Evolutionary conservation across 2,329 filamentous ascomycete species (phyloP).

Genomic region (Trichoderma sp.): DNA sequence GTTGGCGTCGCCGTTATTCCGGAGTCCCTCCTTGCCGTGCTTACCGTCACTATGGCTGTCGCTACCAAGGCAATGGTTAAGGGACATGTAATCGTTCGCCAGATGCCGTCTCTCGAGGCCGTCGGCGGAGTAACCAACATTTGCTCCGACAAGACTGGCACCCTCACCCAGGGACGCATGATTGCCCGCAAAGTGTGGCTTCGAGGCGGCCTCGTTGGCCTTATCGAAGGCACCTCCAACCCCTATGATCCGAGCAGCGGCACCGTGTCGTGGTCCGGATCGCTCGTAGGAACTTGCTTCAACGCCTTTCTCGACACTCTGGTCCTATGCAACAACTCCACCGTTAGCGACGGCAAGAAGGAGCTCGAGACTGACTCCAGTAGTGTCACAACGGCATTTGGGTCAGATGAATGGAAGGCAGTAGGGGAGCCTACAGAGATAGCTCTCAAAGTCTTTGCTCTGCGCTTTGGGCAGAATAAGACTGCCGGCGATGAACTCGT

Average conservation of each 20-base stretch:
- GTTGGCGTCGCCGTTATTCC: slow-evolving; percentile 65
- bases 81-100: slow-evolving; percentile 65
- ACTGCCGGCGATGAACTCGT: slow-evolving; percentile 49
- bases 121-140: slow-evolving; percentile 70
- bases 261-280: slow-evolving; percentile 47
- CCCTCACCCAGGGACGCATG: slow-evolving; percentile 67
- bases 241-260: slow-evolving; percentile 64
- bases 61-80: slow-evolving; percentile 66
- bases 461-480: slow-evolving; percentile 62
- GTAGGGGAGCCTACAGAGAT: slow-evolving; percentile 72
- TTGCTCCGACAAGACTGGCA: slow-evolving; percentile 72
- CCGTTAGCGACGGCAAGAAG: slow-evolving; percentile 50
- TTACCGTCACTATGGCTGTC: slow-evolving; percentile 71
- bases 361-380: slow-evolving; percentile 49
- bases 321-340: slow-evolving; percentile 63
- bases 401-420: slow-evolving; percentile 54
- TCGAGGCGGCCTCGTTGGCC: slow-evolving; percentile 52
- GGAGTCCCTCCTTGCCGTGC: slow-evolving; percentile 66
- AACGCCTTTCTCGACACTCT: slow-evolving; percentile 55
- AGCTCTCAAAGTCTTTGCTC: slow-evolving; percentile 71
- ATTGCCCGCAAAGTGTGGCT: slow-evolving; percentile 65
- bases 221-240: slow-evolving; percentile 56
- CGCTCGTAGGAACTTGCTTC: slow-evolving; percentile 43
- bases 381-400: slow-evolving; percentile 48
- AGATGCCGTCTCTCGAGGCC: slow-evolving; percentile 65